Percentiles rank a stretch among this genome's conserved stretches.
These are phyloP conservation scores for Teunomyces lycoperdinae DNA, from an alignment of 805 yeast species.

Conservation along the genomic window DNA sequence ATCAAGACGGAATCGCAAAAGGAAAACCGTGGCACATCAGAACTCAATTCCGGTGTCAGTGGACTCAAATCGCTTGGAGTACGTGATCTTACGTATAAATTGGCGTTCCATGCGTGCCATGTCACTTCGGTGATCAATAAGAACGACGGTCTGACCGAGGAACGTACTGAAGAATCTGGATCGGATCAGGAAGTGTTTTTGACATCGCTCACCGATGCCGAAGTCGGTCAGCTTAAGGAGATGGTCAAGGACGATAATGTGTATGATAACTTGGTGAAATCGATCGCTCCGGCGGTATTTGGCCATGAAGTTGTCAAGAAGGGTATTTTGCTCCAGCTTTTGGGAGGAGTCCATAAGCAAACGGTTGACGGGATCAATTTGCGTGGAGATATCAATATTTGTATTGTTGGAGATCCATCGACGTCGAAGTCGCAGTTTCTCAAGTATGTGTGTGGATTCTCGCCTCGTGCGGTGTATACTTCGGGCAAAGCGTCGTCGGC, in stretches of 20 bases:
- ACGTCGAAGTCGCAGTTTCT: conserved; percentile 95
- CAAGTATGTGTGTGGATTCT: conserved; percentile 86
- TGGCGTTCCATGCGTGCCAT: conserved; percentile 90
- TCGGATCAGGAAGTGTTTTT: conserved; percentile 70
- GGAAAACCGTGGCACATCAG: conserved; percentile 64
- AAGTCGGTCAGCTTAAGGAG: conserved; percentile 76
- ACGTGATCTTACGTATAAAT: conserved; percentile 85
- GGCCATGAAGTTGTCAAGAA: conserved; percentile 95
- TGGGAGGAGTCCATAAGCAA: conserved; percentile 93
- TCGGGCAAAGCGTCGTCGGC: conserved; percentile 99
- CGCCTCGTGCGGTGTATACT: conserved; percentile 93
- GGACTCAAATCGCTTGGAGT: conserved; percentile 91
- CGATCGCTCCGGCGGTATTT: conserved; percentile 93
- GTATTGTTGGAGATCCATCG: conserved; percentile 97
- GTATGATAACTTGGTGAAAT: conserved; percentile 77
- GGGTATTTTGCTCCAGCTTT: conserved; percentile 81
- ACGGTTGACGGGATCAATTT: conserved; percentile 92
- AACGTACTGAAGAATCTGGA: conserved; percentile 10
- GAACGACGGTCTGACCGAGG: conserved; percentile 13
- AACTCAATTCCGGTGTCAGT: conserved; percentile 78
- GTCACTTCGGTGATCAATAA: conserved; percentile 61
- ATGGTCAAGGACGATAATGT: conserved; percentile 90
- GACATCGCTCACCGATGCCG: conserved; percentile 74
- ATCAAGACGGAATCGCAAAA: conserved; percentile 80
- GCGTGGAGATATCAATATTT: conserved; percentile 94